Evolutionary conservation across 768 basidiomycete genomes (phyloP).

Genomic region (Kondoa malvinella): DNA sequence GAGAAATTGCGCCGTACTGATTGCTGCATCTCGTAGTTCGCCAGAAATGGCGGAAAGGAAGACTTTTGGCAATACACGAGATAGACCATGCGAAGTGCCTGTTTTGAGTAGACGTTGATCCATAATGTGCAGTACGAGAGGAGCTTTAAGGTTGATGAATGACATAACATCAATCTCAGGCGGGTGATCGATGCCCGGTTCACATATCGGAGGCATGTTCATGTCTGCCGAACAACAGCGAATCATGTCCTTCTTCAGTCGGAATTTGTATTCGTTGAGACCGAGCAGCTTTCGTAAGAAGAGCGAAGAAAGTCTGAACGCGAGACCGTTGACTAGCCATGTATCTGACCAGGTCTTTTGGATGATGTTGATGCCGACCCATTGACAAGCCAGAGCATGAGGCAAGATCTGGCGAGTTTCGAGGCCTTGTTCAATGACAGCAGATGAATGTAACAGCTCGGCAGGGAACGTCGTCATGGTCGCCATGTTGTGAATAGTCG

Average conservation of each 20-base stretch:
- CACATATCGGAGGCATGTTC: constrained; percentile 87
- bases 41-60: constrained; percentile 86
- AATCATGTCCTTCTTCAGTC: constrained; percentile 90
- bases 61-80: constrained; percentile 83
- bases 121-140: constrained; percentile 87
- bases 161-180: constrained; percentile 61
- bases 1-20: constrained; percentile 80
- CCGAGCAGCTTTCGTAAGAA: constrained; percentile 76
- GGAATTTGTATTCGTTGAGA: constrained; percentile 90
- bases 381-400: constrained; percentile 83
- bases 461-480: constrained; percentile 60
- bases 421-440: constrained; percentile 80
- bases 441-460: constrained; percentile 70
- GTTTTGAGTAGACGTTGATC: constrained; percentile 86
- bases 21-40: constrained; percentile 52
- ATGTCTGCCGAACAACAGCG: constrained; percentile 73
- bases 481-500: constrained; percentile 61
- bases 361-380: constrained; percentile 91
- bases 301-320: constrained; percentile 72
- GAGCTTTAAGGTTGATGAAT: constrained; percentile 87
- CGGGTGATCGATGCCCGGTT: constrained; percentile 58
- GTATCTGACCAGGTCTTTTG: constrained; percentile 82
- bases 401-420: constrained; percentile 72
- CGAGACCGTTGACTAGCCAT: constrained; percentile 92
- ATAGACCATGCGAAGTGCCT: constrained; percentile 81